A percentile compares a stretch with the other conserved stretches of the same genome.
These are phyloP conservation scores for Naumovozyma baii DNA, from an alignment of 805 yeast genomes.

Conservation along the genomic window DNA sequence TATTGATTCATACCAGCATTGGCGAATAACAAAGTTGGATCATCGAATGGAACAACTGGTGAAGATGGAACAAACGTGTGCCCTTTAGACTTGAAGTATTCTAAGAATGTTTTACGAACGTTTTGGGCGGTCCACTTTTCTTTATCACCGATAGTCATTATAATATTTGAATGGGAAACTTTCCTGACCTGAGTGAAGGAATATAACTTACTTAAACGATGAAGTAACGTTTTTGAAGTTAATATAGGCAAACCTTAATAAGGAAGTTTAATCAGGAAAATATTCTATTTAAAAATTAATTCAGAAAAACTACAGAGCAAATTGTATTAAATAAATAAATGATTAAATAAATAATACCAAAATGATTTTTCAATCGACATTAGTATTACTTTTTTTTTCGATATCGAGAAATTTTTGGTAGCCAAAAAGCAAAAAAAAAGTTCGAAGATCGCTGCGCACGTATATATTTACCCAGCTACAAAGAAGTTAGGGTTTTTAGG, in stretches of 20 bases:
- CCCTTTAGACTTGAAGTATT: constrained; percentile 56
- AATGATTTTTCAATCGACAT: neutral
- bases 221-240: constrained; percentile 1
- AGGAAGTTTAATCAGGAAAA: neutral
- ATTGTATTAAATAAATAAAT: neutral
- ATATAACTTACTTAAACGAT: neutral
- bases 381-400: neutral
- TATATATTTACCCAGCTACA: too few relatives aligned
- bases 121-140: constrained; percentile 42
- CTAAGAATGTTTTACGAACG: constrained; percentile 76
- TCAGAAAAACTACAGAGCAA: too few relatives aligned
- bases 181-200: constrained; percentile 1
- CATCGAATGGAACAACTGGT: constrained; percentile 94
- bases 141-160: constrained; percentile 28
- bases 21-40: constrained; percentile 91
- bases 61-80: constrained; percentile 89
- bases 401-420: neutral
- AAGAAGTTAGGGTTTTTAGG: too few relatives aligned
- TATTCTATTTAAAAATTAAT: too few relatives aligned
- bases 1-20: constrained; percentile 99
- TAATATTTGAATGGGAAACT: neutral
- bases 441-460: neutral
- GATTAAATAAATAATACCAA: too few relatives aligned
- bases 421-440: neutral
- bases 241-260: neutral